phyloP scores from a whole-genome alignment of 306 rosid species.

The Ziziphus jujuba region DNA sequence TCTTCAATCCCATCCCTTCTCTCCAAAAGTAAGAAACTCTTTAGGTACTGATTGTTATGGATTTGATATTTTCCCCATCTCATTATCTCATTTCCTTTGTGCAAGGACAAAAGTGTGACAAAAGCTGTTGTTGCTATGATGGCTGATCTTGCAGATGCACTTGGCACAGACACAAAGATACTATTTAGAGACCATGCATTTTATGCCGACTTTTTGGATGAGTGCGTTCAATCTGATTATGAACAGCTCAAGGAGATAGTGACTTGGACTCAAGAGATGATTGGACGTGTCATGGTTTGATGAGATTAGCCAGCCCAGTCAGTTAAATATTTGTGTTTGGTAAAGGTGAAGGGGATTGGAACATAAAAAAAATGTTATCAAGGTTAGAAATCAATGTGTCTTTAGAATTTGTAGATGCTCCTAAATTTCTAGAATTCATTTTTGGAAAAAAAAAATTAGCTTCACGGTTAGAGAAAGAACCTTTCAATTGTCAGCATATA shows the following conservation, averaged over 20 bases:
- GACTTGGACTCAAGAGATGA: conserved; percentile 33
- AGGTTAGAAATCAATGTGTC: conserved; percentile 10
- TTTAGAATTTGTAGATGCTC: conserved; percentile 8
- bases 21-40: neutral
- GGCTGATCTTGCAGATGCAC: conserved; percentile 37
- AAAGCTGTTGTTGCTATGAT: conserved; percentile 35
- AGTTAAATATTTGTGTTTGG: neutral
- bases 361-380: neutral
- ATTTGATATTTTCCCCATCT: neutral
- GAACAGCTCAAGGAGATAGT: conserved; percentile 31
- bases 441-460: neutral
- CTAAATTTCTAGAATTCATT: neutral
- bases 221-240: conserved; percentile 33
- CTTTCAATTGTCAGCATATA: neutral
- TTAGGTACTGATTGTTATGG: neutral
- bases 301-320: conserved; percentile 11
- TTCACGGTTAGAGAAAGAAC: neutral
- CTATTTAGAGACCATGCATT: conserved; percentile 23
- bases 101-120: conserved; percentile 33
- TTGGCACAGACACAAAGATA: conserved; percentile 24
- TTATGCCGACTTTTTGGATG: conserved; percentile 23
- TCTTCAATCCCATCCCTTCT: neutral
- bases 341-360: neutral
- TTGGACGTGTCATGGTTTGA: conserved; percentile 33
- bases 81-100: neutral